These are phyloP conservation scores for Yarrowia phangngaensis DNA, from an alignment of 805 yeast genomes.

Conservation along the genomic window DNA sequence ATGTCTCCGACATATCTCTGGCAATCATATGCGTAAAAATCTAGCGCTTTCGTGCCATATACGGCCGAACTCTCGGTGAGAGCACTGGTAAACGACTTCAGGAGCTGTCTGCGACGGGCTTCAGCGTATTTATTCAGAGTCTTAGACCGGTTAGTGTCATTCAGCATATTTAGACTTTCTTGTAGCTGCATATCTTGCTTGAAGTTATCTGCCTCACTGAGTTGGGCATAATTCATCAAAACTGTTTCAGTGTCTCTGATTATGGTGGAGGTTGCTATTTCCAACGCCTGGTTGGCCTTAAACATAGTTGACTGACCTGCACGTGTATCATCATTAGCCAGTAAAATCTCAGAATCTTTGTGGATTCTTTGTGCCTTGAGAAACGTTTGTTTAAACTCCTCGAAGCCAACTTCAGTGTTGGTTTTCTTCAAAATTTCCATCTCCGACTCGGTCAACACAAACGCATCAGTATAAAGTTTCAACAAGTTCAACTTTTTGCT, in stretches of 20 bases:
- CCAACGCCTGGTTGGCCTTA: conserved; percentile 51
- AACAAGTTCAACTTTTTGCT: conserved; percentile 34
- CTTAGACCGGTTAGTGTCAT: conserved; percentile 45
- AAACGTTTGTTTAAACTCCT: conserved; percentile 41
- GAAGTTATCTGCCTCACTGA: conserved; percentile 29
- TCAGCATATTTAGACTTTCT: conserved; percentile 37
- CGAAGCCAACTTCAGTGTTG: conserved; percentile 42
- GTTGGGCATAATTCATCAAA: conserved; percentile 38
- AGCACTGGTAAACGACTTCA: conserved; percentile 59
- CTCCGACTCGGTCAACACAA: conserved; percentile 69
- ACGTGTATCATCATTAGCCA: conserved; percentile 44
- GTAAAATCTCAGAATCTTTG: conserved; percentile 61
- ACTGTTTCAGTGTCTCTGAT: conserved; percentile 51
- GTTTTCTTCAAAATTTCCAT: conserved; percentile 49
- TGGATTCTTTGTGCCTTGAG: conserved; percentile 67
- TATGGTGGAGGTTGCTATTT: conserved; percentile 58
- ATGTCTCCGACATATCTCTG: conserved; percentile 79
- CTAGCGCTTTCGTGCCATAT: conserved; percentile 47
- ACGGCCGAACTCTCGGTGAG: conserved; percentile 34
- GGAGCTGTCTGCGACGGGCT: conserved; percentile 59
- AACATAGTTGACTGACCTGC: conserved; percentile 25
- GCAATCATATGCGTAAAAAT: conserved; percentile 72
- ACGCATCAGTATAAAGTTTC: conserved; percentile 48
- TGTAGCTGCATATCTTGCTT: conserved; percentile 29
- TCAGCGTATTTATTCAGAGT: conserved; percentile 54